A percentile compares a stretch with the other conserved stretches of the same genome.
Evolutionary conservation across 352 stramenopile species (phyloP).

Genomic region (Globisporangium apiculatum): DNA sequence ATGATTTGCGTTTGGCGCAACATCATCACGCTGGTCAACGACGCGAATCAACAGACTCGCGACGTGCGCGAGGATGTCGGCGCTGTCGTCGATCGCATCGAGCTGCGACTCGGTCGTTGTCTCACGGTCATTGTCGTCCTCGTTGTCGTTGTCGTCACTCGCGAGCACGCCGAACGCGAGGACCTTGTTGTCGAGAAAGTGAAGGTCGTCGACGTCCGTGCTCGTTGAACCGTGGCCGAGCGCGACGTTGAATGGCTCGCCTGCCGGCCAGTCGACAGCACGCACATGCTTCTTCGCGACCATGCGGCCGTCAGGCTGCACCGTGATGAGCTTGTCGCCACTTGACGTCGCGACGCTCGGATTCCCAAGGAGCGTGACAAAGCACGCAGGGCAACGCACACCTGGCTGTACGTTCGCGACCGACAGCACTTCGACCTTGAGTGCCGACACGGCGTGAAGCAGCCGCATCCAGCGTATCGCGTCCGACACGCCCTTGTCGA

Average conservation of each 20-base stretch:
- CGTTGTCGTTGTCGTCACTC: slow-evolving; percentile 2
- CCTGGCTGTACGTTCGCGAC: slow-evolving; percentile 31
- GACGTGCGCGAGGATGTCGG: slow-evolving; percentile 22
- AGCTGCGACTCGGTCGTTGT: slow-evolving; percentile 4
- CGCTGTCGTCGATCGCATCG: slow-evolving; percentile 12
- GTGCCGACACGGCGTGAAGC: slow-evolving; percentile 28
- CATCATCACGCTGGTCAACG: slow-evolving; percentile 21
- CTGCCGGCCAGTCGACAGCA: slow-evolving; percentile 12
- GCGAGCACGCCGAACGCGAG: slow-evolving; percentile 19
- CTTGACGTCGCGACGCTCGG: slow-evolving; percentile 7
- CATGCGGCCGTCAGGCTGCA: slow-evolving; percentile 22
- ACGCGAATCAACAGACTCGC: slow-evolving; percentile 45
- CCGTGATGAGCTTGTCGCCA: slow-evolving; percentile 2
- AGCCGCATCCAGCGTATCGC: slow-evolving; percentile 19
- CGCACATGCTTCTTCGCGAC: slow-evolving; percentile 11
- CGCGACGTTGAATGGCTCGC: slow-evolving; percentile 8
- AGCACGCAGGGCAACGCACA: slow-evolving; percentile 20
- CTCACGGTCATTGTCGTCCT: not conserved
- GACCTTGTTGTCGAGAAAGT: slow-evolving; percentile 22
- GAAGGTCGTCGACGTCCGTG: slow-evolving; percentile 8
- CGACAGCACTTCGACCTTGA: slow-evolving; percentile 43
- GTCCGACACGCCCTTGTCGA: slow-evolving; percentile 18
- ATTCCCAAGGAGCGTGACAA: slow-evolving; percentile 45
- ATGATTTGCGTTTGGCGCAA: not conserved
- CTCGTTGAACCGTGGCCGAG: slow-evolving; percentile 13